Evolutionary conservation across 2,329 filamentous ascomycete species (phyloP), one percentile per base, ranked within the genome.

Genomic region (Rhinocladiella similis): DNA sequence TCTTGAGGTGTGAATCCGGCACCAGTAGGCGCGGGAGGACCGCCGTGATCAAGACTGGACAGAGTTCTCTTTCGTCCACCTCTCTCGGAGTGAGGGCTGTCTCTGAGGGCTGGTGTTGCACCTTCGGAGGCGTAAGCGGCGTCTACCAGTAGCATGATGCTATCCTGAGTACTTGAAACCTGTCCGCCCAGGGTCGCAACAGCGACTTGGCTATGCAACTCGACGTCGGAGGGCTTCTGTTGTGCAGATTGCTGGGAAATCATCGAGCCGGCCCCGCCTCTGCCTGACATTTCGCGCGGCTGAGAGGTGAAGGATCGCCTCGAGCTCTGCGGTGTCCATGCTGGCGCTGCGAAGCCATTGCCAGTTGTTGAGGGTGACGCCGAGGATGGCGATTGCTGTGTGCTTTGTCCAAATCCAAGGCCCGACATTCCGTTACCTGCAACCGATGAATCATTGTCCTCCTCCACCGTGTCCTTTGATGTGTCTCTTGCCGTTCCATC

Each of bases 11-110:
- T 51, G 3, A 58, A 41, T 7, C 59, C 56, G 5, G 51, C 29
- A 18, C 33, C 56, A 7, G 22, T 56, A 12, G 56, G 59, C 41
- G 82, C 75, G 14, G 52, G 49, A 14, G 59, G 54, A 2, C 53
- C 56, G 27, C 53, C 53, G 48, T 55, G 59, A 29, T 49, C 50
- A 5, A 62, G 47, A 36, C 35, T 57, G 14, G 54, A 56, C n/a
- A 56, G 47, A 9, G 50, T 56, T 18, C 54, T 50, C 45, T 62
- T 62, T n/a, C 56, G 41, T 38, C 29, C 47, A 35, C 38, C 56
- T 5, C 56, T 56, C 16, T 62, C 56, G 20, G 59, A 62, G 20
- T 54, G 51, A 5, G 59, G 53, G 41, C 59, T 59, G n/a, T 53
- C 53, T 18, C 57, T 53, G 42, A 51, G 46, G 20, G 52, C 36